phyloP scores from a whole-genome alignment of 176 grass and related monocot genomes.

The Miscanthus lutarioriparius region DNA sequence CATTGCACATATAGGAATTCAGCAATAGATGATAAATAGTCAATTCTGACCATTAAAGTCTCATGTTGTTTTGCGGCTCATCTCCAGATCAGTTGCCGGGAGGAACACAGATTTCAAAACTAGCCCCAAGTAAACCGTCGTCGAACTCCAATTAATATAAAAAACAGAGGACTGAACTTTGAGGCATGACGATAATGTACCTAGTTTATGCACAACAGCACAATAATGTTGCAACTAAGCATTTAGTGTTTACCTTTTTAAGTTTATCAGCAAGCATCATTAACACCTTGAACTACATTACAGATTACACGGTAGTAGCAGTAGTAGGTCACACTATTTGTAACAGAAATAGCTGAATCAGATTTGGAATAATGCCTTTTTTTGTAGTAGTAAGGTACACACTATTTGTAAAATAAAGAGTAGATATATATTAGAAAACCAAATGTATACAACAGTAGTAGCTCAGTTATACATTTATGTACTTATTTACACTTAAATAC shows the following conservation, averaged over 20 bases:
- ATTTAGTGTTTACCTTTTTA: not conserved
- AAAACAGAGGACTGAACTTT: not conserved
- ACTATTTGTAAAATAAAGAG: slow-evolving; percentile 9
- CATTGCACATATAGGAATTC: slow-evolving; percentile 18
- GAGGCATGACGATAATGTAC: not conserved
- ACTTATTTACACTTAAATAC: slow-evolving; percentile 16
- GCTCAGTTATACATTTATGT: slow-evolving; percentile 8
- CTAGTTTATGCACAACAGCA: not conserved
- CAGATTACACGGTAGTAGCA: not conserved
- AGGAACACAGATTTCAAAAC: slow-evolving; percentile 28
- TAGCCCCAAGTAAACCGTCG: not conserved
- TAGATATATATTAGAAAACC: slow-evolving; percentile 8
- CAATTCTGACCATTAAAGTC: not conserved
- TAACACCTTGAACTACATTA: not conserved
- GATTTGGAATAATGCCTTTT: not conserved
- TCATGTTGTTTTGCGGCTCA: not conserved
- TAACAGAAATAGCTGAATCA: not conserved
- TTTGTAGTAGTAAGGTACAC: not conserved
- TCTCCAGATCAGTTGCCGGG: not conserved
- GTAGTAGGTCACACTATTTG: not conserved
- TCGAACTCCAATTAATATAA: slow-evolving; percentile 12
- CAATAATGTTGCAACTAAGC: slow-evolving; percentile 11
- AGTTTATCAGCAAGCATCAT: not conserved
- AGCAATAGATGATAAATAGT: not conserved
- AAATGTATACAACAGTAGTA: slow-evolving; percentile 1